Evolutionary conservation across 169 alveolate genomes (phyloP).

Genomic region (Condylostoma magnum): DNA sequence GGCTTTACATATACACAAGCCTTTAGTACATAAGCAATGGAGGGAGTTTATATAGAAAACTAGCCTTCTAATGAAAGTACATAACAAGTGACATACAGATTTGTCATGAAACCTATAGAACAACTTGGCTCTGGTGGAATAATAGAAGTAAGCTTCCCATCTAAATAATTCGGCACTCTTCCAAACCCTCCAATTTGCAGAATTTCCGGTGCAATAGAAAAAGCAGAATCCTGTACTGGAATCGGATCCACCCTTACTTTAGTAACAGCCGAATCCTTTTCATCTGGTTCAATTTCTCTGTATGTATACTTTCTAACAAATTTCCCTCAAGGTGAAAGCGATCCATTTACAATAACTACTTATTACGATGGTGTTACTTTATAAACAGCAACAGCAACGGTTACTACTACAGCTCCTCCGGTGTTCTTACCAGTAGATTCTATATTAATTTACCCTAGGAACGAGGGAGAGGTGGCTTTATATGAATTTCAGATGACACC

Average conservation of each 20-base stretch:
- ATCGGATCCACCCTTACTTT: not conserved
- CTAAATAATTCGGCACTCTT: not conserved
- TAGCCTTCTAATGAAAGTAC: conserved; percentile 16
- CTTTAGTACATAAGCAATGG: not conserved
- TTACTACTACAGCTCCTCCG: conserved; percentile 8
- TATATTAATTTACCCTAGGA: conserved; percentile 23
- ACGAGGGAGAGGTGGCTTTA: conserved; percentile 24
- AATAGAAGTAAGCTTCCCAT: conserved; percentile 25
- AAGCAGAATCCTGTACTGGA: not conserved
- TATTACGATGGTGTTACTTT: conserved; percentile 17
- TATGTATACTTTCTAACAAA: not conserved
- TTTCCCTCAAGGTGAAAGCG: conserved; percentile 25
- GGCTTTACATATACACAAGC: not conserved
- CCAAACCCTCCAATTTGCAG: conserved; percentile 30
- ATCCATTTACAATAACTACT: not conserved
- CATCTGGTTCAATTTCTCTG: not conserved
- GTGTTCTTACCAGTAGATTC: not conserved
- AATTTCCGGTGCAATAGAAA: not conserved
- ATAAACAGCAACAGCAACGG: not conserved
- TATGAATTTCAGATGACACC: conserved; percentile 27
- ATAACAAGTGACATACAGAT: conserved; percentile 1
- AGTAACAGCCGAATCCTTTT: not conserved
- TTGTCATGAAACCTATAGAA: not conserved
- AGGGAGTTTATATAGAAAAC: not conserved
- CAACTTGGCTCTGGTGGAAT: conserved; percentile 3